A percentile compares a stretch with the other conserved stretches of the same genome.
phyloP scores from a whole-genome alignment of 2,329 filamentous ascomycete genomes.

The Fusarium marasasianum region DNA sequence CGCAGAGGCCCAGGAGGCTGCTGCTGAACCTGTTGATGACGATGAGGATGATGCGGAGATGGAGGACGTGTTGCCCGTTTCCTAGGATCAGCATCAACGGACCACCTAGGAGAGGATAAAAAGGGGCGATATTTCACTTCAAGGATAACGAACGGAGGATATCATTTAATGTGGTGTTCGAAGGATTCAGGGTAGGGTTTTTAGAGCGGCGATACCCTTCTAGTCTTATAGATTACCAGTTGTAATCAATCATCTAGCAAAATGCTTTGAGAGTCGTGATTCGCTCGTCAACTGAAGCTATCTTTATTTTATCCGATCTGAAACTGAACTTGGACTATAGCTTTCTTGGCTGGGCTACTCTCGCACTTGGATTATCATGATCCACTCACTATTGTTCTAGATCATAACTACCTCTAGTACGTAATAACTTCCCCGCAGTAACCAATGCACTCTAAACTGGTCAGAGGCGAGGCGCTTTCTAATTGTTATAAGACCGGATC shows the following conservation, averaged over 20 bases:
- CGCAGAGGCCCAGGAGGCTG: slow-evolving; percentile 60
- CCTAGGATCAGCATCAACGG: slow-evolving; percentile 14
- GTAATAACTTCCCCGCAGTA: slow-evolving; percentile 38
- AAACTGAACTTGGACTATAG: not conserved
- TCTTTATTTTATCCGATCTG: not conserved
- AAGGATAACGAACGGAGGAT: not conserved
- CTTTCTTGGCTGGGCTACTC: slow-evolving; percentile 9
- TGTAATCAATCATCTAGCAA: slow-evolving; percentile 29
- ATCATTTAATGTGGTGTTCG: slow-evolving; percentile 16
- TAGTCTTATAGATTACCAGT: slow-evolving; percentile 23
- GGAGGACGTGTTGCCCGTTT: slow-evolving; percentile 72
- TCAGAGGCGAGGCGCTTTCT: not conserved
- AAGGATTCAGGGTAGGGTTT: slow-evolving; percentile 28
- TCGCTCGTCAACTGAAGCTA: not conserved
- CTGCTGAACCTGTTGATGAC: slow-evolving; percentile 66
- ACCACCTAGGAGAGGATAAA: not conserved
- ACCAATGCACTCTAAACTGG: slow-evolving; percentile 14
- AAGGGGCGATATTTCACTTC: not conserved
- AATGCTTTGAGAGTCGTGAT: not conserved
- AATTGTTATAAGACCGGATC: slow-evolving; percentile 5
- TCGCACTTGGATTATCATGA: slow-evolving; percentile 11
- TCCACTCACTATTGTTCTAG: slow-evolving; percentile 24
- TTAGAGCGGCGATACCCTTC: slow-evolving; percentile 45
- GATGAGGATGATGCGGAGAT: slow-evolving; percentile 76
- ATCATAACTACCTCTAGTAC: slow-evolving; percentile 25